Evolutionary conservation across 257 asterid species (phyloP), one percentile per base, ranked within the genome.

Genomic region (Orobanche coerulescens): DNA sequence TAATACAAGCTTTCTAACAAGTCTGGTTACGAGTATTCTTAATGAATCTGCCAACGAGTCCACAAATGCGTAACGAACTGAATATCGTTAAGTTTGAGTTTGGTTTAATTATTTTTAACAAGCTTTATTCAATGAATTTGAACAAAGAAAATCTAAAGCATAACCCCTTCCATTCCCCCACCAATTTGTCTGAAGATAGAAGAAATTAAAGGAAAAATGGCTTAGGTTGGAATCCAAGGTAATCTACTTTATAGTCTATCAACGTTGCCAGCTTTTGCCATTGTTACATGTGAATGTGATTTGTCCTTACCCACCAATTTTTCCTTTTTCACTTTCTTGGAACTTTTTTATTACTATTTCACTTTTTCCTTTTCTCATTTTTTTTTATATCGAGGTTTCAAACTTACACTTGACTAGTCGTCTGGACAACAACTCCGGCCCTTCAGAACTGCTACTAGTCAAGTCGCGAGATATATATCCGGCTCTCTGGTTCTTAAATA

Each of bases 151-250:
- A 12, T 39, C 44, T 39, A 39, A 39, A 39, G 44, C 49, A 42
- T 42, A 42, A 42, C 49, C 49, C 13, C 22, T 42, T n/a, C n/a
- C n/a, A n/a, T n/a, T n/a, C n/a, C n/a, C 43, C 43, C 43, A 39
- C n/a, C 44, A 37, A 37, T 11, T 11, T 37, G 44, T 37, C n/a
- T n/a, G n/a, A n/a, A 26, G 5, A 5, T 26, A 26, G 19, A 42
- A 12, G 8, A 42, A 14, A n/a, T 4, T n/a, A 40, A 14, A 47
- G 31, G 43, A 49, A 24, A 49, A 25, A 37, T 13, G 40, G 11
- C 34, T n/a, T 37, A 36, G 37, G 65, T 48, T 16, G 65, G 83
- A 64, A 73, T 72, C 78, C 73, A 44, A 77, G 58, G 73, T 57
- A 34, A 37, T 13, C 67, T 53, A 64, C 26, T 51, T 33, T 51